Evolutionary conservation across 2,329 filamentous ascomycete species (phyloP), one percentile per base, ranked within the genome.

Genomic region (Colletotrichum sp.): DNA sequence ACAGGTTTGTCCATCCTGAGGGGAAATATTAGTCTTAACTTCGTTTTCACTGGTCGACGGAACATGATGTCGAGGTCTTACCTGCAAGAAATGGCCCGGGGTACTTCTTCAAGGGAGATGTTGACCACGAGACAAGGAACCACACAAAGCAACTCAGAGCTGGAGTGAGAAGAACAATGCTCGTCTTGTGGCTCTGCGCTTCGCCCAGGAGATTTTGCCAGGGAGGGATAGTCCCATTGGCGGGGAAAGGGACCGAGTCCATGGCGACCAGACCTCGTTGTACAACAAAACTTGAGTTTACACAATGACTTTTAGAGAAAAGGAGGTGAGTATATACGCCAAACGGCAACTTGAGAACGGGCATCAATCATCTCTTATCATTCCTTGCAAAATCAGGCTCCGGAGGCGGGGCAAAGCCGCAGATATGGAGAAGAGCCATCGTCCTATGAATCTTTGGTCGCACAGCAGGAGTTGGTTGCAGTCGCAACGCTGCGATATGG

Each of bases 61-160:
- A 18, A 18, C 7, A 26, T 5, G 21, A 18, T 30, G 24, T 21
- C 18, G 44, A 59, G 12, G 13, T 13, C 28, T 67, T 71, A 83
- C 82, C 79, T 30, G 82, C 83, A 15, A 84, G 76, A 28, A 80
- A 78, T 1, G 83, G 84, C 5, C 83, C 84, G 3, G 83, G 82
- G 70, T 82, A 85, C 8, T 78, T 82, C 60, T 76, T 81, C 52
- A 84, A 69, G 1, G 80, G 84, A 62, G 79, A 80, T 1, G 52
- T 59, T 9, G 62, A 60, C 57, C 63, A 72, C 7, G 64, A 69
- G 13, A 68, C 36, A 16, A 75, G 21, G 16, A 65, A 66, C 68
- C 72, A 77, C 13, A 71, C 10, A 21, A 68, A 68, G 55, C 21
- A 34, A 15, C 36, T 28, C 24, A 60, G 4, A 8, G 44, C 24